Conservation (phyloP, 345 rosid genomes). For the Angophora floribunda region DNA sequence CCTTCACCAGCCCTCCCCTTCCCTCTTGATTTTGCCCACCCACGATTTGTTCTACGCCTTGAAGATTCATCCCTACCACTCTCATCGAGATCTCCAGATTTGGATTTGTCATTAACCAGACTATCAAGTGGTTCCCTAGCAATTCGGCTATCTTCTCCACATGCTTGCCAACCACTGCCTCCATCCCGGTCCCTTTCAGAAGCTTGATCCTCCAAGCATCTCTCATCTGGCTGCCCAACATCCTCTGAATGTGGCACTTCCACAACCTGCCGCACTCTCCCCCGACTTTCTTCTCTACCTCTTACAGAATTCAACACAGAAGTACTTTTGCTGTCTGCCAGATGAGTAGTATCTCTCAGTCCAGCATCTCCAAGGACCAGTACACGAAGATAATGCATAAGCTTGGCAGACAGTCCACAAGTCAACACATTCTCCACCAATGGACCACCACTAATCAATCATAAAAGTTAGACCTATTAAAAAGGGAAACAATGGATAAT, state of each 20-base stretch:
- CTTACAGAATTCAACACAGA: conserved; percentile 21
- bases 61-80: conserved; percentile 67
- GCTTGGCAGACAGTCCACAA: conserved; percentile 86
- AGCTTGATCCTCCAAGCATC: conserved; percentile 25
- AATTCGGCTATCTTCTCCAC: conserved; percentile 15
- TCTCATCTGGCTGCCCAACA: conserved; percentile 18
- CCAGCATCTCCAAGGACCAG: conserved; percentile 77
- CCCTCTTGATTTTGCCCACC: conserved; percentile 48
- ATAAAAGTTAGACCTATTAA: background rate
- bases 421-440: conserved; percentile 91
- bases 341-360: conserved; percentile 56
- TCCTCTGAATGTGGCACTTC: conserved; percentile 42
- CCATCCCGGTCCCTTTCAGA: conserved; percentile 29
- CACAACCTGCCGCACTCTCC: conserved; percentile 55
- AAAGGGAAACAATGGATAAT: background rate
- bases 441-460: conserved; percentile 60
- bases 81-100: conserved; percentile 42
- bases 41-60: conserved; percentile 55
- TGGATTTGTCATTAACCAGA: background rate
- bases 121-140: conserved; percentile 34
- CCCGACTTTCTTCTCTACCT: conserved; percentile 75
- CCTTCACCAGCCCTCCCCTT: conserved; percentile 68
- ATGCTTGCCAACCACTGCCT: conserved; percentile 15
- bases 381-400: conserved; percentile 89
- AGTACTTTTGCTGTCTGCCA: conserved; percentile 40